A percentile compares a stretch with the other conserved stretches of the same genome.
phyloP scores from a whole-genome alignment of 371 early-diverging fungal species.

The Basidiobolus meristosporus region DNA sequence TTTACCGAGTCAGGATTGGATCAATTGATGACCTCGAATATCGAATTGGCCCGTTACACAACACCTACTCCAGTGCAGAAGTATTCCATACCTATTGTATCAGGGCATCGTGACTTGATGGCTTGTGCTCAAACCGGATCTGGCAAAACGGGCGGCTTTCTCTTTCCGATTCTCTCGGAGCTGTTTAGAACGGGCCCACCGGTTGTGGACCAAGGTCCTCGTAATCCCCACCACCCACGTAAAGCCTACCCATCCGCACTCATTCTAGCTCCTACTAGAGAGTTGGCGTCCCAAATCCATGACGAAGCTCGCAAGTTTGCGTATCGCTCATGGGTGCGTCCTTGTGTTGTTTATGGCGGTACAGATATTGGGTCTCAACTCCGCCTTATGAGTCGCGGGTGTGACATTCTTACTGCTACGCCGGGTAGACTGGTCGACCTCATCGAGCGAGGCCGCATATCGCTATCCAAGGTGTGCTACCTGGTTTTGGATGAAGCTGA shows the following conservation, averaged over 20 bases:
- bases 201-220: constrained; percentile 17
- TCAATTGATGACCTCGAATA: constrained; percentile 73
- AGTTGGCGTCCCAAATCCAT: constrained; percentile 91
- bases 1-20: constrained; percentile 62
- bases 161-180: constrained; percentile 76
- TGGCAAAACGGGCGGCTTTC: constrained; percentile 79
- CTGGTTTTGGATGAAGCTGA: constrained; percentile 99
- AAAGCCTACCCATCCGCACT: constrained; percentile 66
- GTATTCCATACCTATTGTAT: constrained; percentile 78
- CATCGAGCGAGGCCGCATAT: constrained; percentile 76
- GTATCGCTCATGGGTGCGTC: constrained; percentile 75
- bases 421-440: constrained; percentile 96
- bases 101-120: constrained; percentile 54
- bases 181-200: constrained; percentile 81
- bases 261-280: constrained; percentile 94
- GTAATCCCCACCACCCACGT: constrained; percentile 57
- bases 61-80: constrained; percentile 93
- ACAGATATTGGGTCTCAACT: constrained; percentile 85
- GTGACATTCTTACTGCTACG: constrained; percentile 93
- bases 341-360: constrained; percentile 95
- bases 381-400: constrained; percentile 73
- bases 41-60: constrained; percentile 77
- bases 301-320: constrained; percentile 71
- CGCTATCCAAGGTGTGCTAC: constrained; percentile 57
- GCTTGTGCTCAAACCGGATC: constrained; percentile 93